Conservation (phyloP, 768 basidiomycete genomes). For the Suillus luteus region DNA sequence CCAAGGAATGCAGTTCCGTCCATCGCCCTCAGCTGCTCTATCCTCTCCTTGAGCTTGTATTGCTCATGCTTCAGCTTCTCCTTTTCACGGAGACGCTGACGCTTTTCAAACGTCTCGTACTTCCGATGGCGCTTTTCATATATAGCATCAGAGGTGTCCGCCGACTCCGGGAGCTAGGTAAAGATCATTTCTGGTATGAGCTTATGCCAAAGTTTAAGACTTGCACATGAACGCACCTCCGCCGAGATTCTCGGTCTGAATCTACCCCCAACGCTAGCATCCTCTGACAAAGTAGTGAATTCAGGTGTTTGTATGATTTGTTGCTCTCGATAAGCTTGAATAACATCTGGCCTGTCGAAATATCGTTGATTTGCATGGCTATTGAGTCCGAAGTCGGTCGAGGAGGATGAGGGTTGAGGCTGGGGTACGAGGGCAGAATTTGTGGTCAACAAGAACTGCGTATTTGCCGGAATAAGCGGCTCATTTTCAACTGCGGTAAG, state of each 20-base stretch:
- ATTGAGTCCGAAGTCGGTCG: slow-evolving; percentile 50
- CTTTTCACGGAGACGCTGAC: slow-evolving; percentile 83
- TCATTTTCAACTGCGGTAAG: slow-evolving; percentile 62
- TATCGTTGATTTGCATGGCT: slow-evolving; percentile 66
- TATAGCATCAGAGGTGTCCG: slow-evolving; percentile 76
- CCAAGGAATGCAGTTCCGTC: slow-evolving; percentile 68
- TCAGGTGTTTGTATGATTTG: slow-evolving; percentile 78
- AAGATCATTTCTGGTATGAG: slow-evolving; percentile 6
- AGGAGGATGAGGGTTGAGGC: slow-evolving; percentile 38
- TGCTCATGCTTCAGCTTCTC: slow-evolving; percentile 92
- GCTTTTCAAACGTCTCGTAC: slow-evolving; percentile 85
- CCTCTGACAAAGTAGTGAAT: slow-evolving; percentile 49
- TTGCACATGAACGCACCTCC: slow-evolving; percentile 54
- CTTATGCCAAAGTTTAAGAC: neutral
- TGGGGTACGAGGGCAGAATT: slow-evolving; percentile 54
- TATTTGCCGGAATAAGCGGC: slow-evolving; percentile 65
- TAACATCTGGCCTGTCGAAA: slow-evolving; percentile 77
- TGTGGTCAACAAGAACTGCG: slow-evolving; percentile 74
- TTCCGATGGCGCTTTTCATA: slow-evolving; percentile 85
- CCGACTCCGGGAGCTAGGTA: slow-evolving; percentile 40
- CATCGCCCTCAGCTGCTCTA: slow-evolving; percentile 80
- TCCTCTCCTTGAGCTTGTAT: slow-evolving; percentile 87
- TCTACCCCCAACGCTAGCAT: slow-evolving; percentile 62
- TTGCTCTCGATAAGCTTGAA: slow-evolving; percentile 69
- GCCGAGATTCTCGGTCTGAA: slow-evolving; percentile 70